A percentile compares a stretch with the other conserved stretches of the same genome.
These are phyloP conservation scores for Euphrasia confusa DNA, from an alignment of 257 asterid genomes.

Conservation along the genomic window DNA sequence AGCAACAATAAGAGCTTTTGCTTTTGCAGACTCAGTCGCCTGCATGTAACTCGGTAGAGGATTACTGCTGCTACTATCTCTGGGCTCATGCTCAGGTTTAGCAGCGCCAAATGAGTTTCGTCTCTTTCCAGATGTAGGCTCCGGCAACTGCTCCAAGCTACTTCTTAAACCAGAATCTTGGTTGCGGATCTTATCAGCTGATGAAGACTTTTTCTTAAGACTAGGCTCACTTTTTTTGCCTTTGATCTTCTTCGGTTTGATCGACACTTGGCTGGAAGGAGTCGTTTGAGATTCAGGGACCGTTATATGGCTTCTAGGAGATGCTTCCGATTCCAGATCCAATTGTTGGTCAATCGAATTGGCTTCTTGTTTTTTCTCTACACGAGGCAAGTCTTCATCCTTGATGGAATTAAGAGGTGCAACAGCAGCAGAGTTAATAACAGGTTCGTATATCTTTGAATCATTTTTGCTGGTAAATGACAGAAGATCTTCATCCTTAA, in stretches of 20 bases:
- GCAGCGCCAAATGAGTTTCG: constrained; percentile 69
- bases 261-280: constrained; percentile 69
- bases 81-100: constrained; percentile 62
- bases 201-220: constrained; percentile 42
- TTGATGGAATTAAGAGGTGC: constrained; percentile 29
- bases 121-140: constrained; percentile 51
- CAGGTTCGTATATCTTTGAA: constrained; percentile 32
- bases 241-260: constrained; percentile 51
- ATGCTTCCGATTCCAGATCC: constrained; percentile 50
- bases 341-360: constrained; percentile 32
- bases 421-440: constrained; percentile 20
- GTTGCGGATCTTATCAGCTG: constrained; percentile 44
- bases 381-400: constrained; percentile 28
- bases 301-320: constrained; percentile 67
- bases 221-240: constrained; percentile 46
- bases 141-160: constrained; percentile 56
- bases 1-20: constrained; percentile 54
- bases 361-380: constrained; percentile 41
- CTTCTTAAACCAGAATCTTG: constrained; percentile 48
- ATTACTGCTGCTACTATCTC: constrained; percentile 67
- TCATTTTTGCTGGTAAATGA: constrained; percentile 29
- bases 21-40: constrained; percentile 95
- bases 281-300: constrained; percentile 68
- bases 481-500: neutral
- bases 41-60: constrained; percentile 96